Evolutionary conservation across 345 rosid species (phyloP), one percentile per base, ranked within the genome.

Genomic region (Eucalyptus cloeziana): DNA sequence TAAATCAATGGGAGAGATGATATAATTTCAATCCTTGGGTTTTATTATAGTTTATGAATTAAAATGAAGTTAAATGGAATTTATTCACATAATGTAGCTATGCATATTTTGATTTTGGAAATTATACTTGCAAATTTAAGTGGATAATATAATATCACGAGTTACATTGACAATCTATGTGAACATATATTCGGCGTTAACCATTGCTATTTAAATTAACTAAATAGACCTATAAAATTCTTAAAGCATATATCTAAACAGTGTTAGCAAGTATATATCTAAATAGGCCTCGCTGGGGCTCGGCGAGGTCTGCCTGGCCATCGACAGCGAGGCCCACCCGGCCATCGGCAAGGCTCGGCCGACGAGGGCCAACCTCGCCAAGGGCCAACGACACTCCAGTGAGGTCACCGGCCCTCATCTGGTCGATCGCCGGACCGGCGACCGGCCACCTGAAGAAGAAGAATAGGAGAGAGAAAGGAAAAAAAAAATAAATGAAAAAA

Each of bases 261-360:
- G 1, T 4, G 69, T 14, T 5, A 62, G 17, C 71, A 13, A 13
- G 71, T 33, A 51, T 51, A 51, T 51, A 51, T 51, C 56, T 8
- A 51, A 51, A 51, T 51, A 51, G 22, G 54, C 54, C 8, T 51
- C 0, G 4, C 0, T 51, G 4, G 54, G 54, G 54, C 54, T 51
- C 0, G 8, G 22, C 2, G 21, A 51, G 22, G 56, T 51, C 2
- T 51, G 0, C 56, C 0, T 51, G 0, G 22, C 9, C 9, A 51
- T 0, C 56, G 0, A 51, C 9, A 51, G 0, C 2, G 0, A 17
- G 56, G 56, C 56, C 9, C 56, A 51, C 56, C 1, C 1, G 9
- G 0, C 0, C 22, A 51, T 0, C 2, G 2, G 2, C 56, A 17
- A 51, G 56, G 56, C 56, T 51, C 1, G 1, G 2, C 9, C 4